A percentile compares a stretch with the other conserved stretches of the same genome.
Conservation (phyloP, 2,329 filamentous ascomycete genomes). For the Trichoderma asperellum region DNA sequence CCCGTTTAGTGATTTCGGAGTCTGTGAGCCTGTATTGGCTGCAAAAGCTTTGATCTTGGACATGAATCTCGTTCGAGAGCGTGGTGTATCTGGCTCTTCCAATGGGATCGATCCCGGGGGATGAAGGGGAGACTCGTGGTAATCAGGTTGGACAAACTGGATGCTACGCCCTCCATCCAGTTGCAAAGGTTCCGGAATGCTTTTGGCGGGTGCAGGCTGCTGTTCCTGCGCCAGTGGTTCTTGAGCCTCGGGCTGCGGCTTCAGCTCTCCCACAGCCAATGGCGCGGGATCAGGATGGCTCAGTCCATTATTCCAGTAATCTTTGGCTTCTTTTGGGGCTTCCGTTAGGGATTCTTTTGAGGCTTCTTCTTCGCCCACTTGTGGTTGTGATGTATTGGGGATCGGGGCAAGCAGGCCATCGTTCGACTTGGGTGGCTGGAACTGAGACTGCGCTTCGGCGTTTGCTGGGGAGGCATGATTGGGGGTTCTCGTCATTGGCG, state of each 20-base stretch:
- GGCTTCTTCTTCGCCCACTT: background rate
- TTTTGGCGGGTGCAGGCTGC: constrained; percentile 4
- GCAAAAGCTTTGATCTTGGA: constrained; percentile 77
- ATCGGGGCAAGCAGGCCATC: constrained; percentile 26
- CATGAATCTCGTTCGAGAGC: constrained; percentile 71
- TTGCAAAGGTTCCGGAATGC: constrained; percentile 6
- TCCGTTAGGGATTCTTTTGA: constrained; percentile 1
- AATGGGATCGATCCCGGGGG: constrained; percentile 64
- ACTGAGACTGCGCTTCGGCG: constrained; percentile 23
- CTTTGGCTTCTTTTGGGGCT: constrained; percentile 15
- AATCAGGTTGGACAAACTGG: constrained; percentile 69
- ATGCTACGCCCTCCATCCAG: constrained; percentile 60
- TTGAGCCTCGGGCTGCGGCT: background rate
- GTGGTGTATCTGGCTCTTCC: constrained; percentile 66
- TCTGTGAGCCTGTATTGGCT: constrained; percentile 53
- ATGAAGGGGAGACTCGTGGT: constrained; percentile 51
- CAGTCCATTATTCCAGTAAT: constrained; percentile 33
- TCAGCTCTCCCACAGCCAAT: background rate
- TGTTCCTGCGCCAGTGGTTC: background rate
- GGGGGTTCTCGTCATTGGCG: constrained; percentile 31
- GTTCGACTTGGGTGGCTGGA: constrained; percentile 25
- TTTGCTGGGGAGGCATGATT: constrained; percentile 26
- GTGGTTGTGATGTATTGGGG: constrained; percentile 9
- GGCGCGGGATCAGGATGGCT: constrained; percentile 29
- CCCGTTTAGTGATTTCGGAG: constrained; percentile 47